phyloP scores from a whole-genome alignment of 306 rosid species.

The Malus asiatica region DNA sequence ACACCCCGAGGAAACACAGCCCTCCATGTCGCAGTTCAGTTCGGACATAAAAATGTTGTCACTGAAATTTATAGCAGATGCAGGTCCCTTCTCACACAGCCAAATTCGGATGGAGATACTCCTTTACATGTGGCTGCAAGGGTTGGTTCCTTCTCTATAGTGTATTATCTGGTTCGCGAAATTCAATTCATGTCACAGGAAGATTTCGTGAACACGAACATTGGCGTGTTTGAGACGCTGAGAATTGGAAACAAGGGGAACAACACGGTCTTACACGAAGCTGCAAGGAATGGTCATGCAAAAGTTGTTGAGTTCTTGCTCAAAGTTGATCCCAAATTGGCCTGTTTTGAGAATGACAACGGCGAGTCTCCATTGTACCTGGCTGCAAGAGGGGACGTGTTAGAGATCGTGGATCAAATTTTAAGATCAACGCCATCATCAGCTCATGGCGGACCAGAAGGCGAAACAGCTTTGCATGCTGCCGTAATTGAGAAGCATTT shows the following conservation, averaged over 20 bases:
- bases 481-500: conserved; percentile 3
- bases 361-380: conserved; percentile 3
- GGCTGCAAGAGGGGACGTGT: not conserved
- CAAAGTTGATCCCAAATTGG: not conserved
- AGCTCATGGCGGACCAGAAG: not conserved
- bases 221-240: not conserved
- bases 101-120: conserved; percentile 2
- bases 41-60: not conserved
- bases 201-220: not conserved
- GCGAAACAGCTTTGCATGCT: conserved; percentile 2
- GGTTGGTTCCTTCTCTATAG: not conserved
- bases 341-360: not conserved
- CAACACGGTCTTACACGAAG: not conserved
- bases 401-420: not conserved
- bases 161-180: not conserved
- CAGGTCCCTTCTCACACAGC: not conserved
- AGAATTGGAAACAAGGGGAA: not conserved
- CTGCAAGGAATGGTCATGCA: not conserved
- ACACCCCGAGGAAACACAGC: not conserved
- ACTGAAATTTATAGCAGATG: not conserved
- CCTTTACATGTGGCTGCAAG: not conserved
- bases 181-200: not conserved
- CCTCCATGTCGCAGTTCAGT: not conserved
- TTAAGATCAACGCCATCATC: not conserved
- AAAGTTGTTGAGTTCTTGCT: not conserved